Evolutionary conservation across 306 rosid genomes (phyloP).

Genomic region (Quillaja saponaria): DNA sequence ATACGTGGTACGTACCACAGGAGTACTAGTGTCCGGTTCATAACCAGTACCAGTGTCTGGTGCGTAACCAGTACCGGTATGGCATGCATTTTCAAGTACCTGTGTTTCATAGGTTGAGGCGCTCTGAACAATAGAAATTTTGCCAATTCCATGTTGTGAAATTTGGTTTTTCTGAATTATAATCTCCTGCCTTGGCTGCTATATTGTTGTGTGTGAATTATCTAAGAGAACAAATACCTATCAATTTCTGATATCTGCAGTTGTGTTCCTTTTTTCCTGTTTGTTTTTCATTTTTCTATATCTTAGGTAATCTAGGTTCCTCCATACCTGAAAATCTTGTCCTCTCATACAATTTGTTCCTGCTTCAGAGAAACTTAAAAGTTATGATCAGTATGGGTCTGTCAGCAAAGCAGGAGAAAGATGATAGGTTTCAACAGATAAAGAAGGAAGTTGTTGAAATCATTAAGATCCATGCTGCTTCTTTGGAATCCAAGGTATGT

Average conservation of each 20-base stretch:
- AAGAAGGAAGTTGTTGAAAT: constrained; percentile 89
- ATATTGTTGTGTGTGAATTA: too few relatives aligned
- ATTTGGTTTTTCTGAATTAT: too few relatives aligned
- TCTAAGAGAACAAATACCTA: background rate
- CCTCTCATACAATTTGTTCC: constrained; percentile 41
- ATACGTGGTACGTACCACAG: too few relatives aligned
- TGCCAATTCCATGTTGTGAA: too few relatives aligned
- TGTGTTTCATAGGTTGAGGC: too few relatives aligned
- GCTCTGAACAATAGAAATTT: too few relatives aligned
- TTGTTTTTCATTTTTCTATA: constrained; percentile 15
- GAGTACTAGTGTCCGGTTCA: too few relatives aligned
- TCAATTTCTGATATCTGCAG: background rate
- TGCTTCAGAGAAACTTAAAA: constrained; percentile 86
- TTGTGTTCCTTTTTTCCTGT: background rate
- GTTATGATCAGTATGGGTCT: constrained; percentile 84
- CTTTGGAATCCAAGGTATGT: constrained; percentile 69
- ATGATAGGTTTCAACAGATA: constrained; percentile 78
- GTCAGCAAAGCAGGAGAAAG: constrained; percentile 89
- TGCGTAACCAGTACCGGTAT: too few relatives aligned
- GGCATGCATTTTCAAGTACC: too few relatives aligned
- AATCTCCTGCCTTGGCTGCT: too few relatives aligned
- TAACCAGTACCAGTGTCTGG: too few relatives aligned
- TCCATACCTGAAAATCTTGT: constrained; percentile 26
- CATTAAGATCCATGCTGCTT: constrained; percentile 62
- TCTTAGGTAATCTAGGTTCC: constrained; percentile 21